These are phyloP conservation scores for Candida golubevii DNA, from an alignment of 805 yeast species.

Conservation along the genomic window DNA sequence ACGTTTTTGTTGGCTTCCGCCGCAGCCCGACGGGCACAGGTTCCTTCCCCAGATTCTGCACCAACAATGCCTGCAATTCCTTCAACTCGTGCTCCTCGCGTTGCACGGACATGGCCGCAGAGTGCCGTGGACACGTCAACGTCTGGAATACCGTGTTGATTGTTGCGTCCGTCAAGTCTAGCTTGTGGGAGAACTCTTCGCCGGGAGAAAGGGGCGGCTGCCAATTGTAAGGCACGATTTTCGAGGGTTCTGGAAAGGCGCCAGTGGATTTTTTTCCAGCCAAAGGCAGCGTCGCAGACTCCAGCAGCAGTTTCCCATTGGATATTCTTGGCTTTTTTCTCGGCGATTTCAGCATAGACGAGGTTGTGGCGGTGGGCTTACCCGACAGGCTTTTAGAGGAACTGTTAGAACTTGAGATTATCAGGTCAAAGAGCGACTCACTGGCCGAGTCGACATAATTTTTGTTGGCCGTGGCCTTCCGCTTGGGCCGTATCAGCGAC, in stretches of 20 bases:
- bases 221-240: constrained; percentile 36
- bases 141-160: constrained; percentile 36
- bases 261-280: neutral
- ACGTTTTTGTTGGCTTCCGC: constrained; percentile 20
- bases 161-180: constrained; percentile 41
- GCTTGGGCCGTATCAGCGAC: constrained; percentile 16
- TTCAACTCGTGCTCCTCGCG: constrained; percentile 8
- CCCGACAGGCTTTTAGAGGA: constrained; percentile 3
- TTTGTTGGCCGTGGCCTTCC: constrained; percentile 19
- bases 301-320: neutral
- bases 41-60: constrained; percentile 6
- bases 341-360: constrained; percentile 4
- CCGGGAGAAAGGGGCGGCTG: constrained; percentile 38
- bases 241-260: neutral
- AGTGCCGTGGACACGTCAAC: constrained; percentile 35
- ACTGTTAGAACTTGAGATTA: neutral
- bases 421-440: constrained; percentile 14
- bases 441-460: constrained; percentile 16
- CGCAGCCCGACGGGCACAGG: constrained; percentile 6
- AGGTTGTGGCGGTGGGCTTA: neutral
- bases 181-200: constrained; percentile 40
- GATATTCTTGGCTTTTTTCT: neutral
- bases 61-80: constrained; percentile 9
- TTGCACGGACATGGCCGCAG: constrained; percentile 3
- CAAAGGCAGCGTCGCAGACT: neutral